Conservation (phyloP, 2,329 filamentous ascomycete species). For the Ambrosiella cleistominuta region DNA sequence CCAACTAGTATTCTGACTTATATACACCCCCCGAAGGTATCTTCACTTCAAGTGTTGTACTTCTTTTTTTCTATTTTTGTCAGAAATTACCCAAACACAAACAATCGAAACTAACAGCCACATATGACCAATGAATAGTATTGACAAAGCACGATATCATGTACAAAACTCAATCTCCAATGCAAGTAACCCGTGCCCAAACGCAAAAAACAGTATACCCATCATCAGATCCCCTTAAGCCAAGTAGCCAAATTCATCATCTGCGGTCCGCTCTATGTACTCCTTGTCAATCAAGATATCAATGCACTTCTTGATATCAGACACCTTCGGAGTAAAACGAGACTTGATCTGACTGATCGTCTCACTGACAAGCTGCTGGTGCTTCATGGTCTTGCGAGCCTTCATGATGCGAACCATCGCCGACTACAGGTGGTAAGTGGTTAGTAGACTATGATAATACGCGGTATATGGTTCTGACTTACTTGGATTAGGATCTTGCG, state of each 20-base stretch:
- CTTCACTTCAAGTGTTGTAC: background rate
- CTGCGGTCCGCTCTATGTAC: constrained; percentile 87
- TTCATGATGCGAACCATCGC: constrained; percentile 99
- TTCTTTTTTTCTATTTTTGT: background rate
- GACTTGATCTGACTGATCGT: constrained; percentile 89
- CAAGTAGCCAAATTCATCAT: constrained; percentile 86
- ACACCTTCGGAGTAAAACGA: constrained; percentile 81
- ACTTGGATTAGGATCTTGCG: constrained; percentile 93
- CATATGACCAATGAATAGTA: no score
- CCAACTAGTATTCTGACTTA: background rate
- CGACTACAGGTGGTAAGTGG: constrained; percentile 42
- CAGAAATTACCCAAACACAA: background rate
- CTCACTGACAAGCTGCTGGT: constrained; percentile 81
- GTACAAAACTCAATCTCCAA: background rate
- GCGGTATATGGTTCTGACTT: constrained; percentile 23
- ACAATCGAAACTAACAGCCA: no score
- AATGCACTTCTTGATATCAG: constrained; percentile 98
- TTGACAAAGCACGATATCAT: no score
- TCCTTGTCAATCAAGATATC: constrained; percentile 98
- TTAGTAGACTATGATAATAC: background rate
- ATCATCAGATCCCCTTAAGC: constrained; percentile 41
- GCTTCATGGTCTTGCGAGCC: constrained; percentile 97
- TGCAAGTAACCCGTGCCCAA: background rate
- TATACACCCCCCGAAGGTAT: no score
- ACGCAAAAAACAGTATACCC: background rate